Base-by-base conservation (phyloP, 768 basidiomycete species). In the Lentinula sp. region DNA sequence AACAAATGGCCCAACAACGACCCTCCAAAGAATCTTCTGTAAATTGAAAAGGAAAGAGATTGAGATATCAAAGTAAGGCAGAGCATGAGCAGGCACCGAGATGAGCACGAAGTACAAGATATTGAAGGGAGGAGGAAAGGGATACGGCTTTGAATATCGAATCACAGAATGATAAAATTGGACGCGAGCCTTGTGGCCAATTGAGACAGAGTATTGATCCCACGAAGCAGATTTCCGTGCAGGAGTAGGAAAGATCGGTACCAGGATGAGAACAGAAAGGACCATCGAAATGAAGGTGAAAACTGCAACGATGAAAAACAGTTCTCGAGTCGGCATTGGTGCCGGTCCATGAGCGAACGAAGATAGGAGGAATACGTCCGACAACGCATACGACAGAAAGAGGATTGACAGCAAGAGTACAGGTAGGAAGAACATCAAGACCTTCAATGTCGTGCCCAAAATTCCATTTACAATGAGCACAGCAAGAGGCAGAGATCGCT, bases 71-170 rank as follows among this genome's bases (percentile, higher is more conserved):
- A 68, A 63, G 15, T 66, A 10, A 21, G 51, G 43, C 13, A 67
- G 56, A n/a, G 65, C 45, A 8, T 49, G 55, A 13, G 56, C 62
- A 3, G 71, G 71, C 31, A 68, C 34, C 11, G 51, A 40, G 58
- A 76, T 61, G 6, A 73, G 40, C 37, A 72, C 5, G 5, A 69
- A 40, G 35, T 67, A 71, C 4, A 83, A 35, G 51, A 85, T 59
- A 68, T 82, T 85, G 67, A 85, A 75, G 0, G 83, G 84, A 5
- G 81, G 73, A 2, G 82, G 82, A 63, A 83, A 86, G 51, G 65
- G 67, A 59, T 78, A 76, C 2, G 75, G 71, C 5, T 62, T 61
- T 1, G 73, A 64, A 62, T 80, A 84, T 5, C 61, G 55, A 21
- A 68, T 55, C 28, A 80, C 75, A 18, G 76, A 70, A 23, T 67